A percentile compares a stretch with the other conserved stretches of the same genome.
Evolutionary conservation across 306 rosid genomes (phyloP).

Genomic region (Vicia sativa): DNA sequence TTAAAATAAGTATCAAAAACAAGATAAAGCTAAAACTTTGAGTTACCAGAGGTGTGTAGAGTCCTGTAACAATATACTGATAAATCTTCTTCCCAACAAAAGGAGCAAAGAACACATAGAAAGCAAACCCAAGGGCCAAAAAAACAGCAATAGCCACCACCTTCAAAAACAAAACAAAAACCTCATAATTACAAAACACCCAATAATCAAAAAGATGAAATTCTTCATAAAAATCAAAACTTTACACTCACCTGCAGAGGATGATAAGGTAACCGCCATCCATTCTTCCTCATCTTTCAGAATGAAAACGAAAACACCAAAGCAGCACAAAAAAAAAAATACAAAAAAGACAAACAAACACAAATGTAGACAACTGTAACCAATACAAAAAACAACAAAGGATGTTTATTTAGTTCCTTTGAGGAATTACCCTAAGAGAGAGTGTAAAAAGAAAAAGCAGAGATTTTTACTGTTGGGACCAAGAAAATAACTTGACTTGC

Average conservation of each 20-base stretch:
- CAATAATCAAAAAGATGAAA: constrained; percentile 9
- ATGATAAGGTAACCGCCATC: constrained; percentile 97
- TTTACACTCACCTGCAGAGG: constrained; percentile 80
- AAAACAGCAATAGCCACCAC: constrained; percentile 98
- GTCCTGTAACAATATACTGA: constrained; percentile 81
- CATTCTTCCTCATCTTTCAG: constrained; percentile 87
- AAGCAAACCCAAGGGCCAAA: constrained; percentile 94
- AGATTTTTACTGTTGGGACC: constrained; percentile 40
- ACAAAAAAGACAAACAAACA: constrained; percentile 10
- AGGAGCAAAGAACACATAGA: constrained; percentile 96
- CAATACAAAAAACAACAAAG: constrained; percentile 25
- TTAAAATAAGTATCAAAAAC: constrained; percentile 14
- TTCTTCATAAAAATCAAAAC: constrained; percentile 33
- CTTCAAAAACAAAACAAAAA: constrained; percentile 34
- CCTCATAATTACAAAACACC: constrained; percentile 4
- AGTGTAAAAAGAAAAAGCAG: constrained; percentile 35
- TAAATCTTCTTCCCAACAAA: constrained; percentile 84
- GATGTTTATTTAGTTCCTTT: constrained; percentile 35
- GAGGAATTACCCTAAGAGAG: constrained; percentile 44
- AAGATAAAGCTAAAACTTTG: constrained; percentile 33
- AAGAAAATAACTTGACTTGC: constrained; percentile 32
- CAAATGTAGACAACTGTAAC: constrained; percentile 39
- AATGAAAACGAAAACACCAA: constrained; percentile 31
- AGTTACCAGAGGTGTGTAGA: constrained; percentile 91
- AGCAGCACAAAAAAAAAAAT: neutral